Evolutionary conservation across 345 rosid genomes (phyloP), one percentile per base, ranked within the genome.

Genomic region (Eucalyptus melliodora): DNA sequence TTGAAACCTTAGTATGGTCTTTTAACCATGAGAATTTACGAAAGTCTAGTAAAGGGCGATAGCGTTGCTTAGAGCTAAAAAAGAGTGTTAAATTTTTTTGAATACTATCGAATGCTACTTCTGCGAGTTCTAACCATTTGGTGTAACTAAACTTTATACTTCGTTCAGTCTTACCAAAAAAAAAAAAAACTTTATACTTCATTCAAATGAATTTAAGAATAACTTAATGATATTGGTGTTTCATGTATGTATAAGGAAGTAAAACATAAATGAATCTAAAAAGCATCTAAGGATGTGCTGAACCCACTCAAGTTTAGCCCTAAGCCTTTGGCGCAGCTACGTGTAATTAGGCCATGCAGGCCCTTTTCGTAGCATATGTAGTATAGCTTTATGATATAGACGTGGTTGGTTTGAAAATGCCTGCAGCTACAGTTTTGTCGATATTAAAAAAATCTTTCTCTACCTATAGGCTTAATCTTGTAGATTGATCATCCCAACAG

Each of bases 1-100:
- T 65, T n/a, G 19, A 31, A 69, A 16, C 11, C 11, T 31, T 31
- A 1, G 5, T 16, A 15, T 0, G 6, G 1, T 31, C 23, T 31
- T 31, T 67, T 67, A 16, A 67, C 11, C 11, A 16, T 8, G 81
- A 69, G 81, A 16, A 3, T 69, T 0, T 16, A 0, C 23, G 1
- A 6, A 1, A 0, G 5, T 19, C 45, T 72, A 34, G 14, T 34
- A 72, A 72, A 19, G 8, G 26, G 26, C 44, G 2, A 72, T 19
- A 37, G 45, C 14, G 7, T 19, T 34, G 17, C 81, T 72, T 19
- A 17, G 42, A 19, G 44, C 5, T 19, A 72, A 72, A 11, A 72
- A 72, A 34, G 0, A 69, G 6, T 34, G 7, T 65, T 72, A 17
- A 34, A 11, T 17, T 72, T 16, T 15, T 16, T 34, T 11, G 13